Percentiles rank a stretch among this genome's conserved stretches.
Conservation (phyloP, 1,284 basidiomycete species). For the Malassezia obtusa region DNA sequence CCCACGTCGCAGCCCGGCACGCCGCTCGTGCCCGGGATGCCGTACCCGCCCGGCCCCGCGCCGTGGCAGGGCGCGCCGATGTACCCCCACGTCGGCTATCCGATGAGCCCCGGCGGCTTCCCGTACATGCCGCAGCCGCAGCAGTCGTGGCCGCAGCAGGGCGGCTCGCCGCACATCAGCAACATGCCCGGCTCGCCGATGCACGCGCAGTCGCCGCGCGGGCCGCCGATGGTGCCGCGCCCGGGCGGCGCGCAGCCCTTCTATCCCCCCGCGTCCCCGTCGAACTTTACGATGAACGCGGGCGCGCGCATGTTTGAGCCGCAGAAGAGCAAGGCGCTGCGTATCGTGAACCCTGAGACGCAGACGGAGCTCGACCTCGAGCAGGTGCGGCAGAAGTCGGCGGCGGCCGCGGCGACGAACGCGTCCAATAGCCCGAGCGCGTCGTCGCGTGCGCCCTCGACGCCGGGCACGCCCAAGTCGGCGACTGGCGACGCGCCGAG, state of each 20-base stretch:
- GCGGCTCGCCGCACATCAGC: conserved; percentile 1
- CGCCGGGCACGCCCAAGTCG: conserved; percentile 6
- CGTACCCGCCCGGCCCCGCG: background rate
- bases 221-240: conserved; percentile 18
- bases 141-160: conserved; percentile 11
- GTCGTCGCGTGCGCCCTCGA: background rate
- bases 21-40: background rate
- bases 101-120: conserved; percentile 13
- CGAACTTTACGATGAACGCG: conserved; percentile 42
- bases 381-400: conserved; percentile 22
- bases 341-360: conserved; percentile 47
- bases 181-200: conserved; percentile 5
- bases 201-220: conserved; percentile 4
- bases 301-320: conserved; percentile 45
- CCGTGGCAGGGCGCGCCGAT: conserved; percentile 14
- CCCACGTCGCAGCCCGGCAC: background rate
- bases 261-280: conserved; percentile 2
- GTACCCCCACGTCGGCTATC: conserved; percentile 16
- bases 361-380: conserved; percentile 39
- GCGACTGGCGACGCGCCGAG: conserved; percentile 4
- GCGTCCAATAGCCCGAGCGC: conserved; percentile 18
- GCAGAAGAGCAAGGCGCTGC: conserved; percentile 41
- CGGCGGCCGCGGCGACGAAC: conserved; percentile 20
- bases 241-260: conserved; percentile 16
- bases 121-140: conserved; percentile 12